phyloP scores from a whole-genome alignment of 1,284 basidiomycete species.

The Uromyces viciae-fabae region DNA sequence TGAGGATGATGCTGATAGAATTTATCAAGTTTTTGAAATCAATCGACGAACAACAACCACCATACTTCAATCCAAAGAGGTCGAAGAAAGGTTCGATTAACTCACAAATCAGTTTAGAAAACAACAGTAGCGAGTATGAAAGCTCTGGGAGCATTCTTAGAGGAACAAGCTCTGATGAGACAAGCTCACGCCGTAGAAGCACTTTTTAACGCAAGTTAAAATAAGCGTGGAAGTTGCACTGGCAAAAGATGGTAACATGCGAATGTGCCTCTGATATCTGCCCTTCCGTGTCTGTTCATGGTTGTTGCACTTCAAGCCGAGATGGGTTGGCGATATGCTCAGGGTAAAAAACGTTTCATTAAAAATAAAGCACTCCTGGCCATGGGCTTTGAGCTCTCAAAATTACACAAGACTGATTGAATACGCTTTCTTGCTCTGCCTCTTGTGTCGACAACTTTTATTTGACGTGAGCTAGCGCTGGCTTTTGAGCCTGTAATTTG shows the following conservation, averaged over 20 bases:
- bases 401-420: not conserved
- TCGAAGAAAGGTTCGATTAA: conserved; percentile 14
- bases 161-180: not conserved
- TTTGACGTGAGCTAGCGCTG: conserved; percentile 14
- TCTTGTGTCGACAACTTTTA: conserved; percentile 5
- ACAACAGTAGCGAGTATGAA: not conserved
- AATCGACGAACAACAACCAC: not conserved
- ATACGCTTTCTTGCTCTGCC: not conserved
- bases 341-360: not conserved
- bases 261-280: conserved; percentile 3
- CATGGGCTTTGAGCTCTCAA: no score
- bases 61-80: not conserved
- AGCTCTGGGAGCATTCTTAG: not conserved
- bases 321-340: conserved; percentile 25
- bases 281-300: conserved; percentile 14
- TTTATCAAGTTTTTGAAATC: conserved; percentile 2
- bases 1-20: conserved; percentile 26
- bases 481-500: not conserved
- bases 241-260: not conserved
- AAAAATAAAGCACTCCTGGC: no score
- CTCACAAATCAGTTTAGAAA: no score
- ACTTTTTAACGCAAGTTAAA: not conserved
- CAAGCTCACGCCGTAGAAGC: not conserved
- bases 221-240: not conserved
- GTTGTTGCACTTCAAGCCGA: not conserved